A percentile compares a stretch with the other conserved stretches of the same genome.
phyloP scores from a whole-genome alignment of 805 yeast genomes.

The Torulaspora delbrueckii region DNA sequence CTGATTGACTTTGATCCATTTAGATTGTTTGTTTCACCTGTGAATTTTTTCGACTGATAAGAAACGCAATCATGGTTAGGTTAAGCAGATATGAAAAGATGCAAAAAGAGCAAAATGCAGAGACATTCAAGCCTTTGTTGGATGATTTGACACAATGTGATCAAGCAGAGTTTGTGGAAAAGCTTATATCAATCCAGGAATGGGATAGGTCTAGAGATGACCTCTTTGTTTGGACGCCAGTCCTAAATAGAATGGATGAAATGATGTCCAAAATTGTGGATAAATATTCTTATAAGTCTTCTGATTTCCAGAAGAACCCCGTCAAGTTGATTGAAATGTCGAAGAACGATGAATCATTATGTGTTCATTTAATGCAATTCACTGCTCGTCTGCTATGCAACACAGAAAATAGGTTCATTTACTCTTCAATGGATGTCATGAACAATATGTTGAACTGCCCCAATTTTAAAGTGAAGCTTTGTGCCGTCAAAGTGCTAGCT shows the following conservation, averaged over 20 bases:
- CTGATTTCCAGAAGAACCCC: slow-evolving; percentile 40
- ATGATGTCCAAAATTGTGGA: slow-evolving; percentile 51
- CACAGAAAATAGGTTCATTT: slow-evolving; percentile 62
- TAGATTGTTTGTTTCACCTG: neutral
- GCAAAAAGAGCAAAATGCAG: slow-evolving; percentile 31
- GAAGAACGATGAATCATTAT: slow-evolving; percentile 42
- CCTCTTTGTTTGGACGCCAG: slow-evolving; percentile 69
- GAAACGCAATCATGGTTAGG: slow-evolving; percentile 24
- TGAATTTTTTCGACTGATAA: neutral
- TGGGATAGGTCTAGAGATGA: slow-evolving; percentile 69
- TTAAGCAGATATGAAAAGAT: slow-evolving; percentile 30
- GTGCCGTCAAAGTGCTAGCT: slow-evolving; percentile 56
- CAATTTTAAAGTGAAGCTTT: slow-evolving; percentile 52
- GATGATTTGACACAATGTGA: slow-evolving; percentile 38
- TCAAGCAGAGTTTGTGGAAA: slow-evolving; percentile 39
- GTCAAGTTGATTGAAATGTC: slow-evolving; percentile 46
- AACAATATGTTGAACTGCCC: slow-evolving; percentile 54
- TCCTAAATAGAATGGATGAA: slow-evolving; percentile 69
- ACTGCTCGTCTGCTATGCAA: slow-evolving; percentile 60
- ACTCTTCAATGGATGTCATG: slow-evolving; percentile 60
- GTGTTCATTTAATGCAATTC: slow-evolving; percentile 54
- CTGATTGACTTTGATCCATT: neutral
- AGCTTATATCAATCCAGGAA: slow-evolving; percentile 36
- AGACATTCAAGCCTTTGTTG: slow-evolving; percentile 35
- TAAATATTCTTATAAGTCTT: slow-evolving; percentile 40